These are phyloP conservation scores for Cunninghamia lanceolata DNA, from an alignment of 75 land plant species.

Conservation along the genomic window DNA sequence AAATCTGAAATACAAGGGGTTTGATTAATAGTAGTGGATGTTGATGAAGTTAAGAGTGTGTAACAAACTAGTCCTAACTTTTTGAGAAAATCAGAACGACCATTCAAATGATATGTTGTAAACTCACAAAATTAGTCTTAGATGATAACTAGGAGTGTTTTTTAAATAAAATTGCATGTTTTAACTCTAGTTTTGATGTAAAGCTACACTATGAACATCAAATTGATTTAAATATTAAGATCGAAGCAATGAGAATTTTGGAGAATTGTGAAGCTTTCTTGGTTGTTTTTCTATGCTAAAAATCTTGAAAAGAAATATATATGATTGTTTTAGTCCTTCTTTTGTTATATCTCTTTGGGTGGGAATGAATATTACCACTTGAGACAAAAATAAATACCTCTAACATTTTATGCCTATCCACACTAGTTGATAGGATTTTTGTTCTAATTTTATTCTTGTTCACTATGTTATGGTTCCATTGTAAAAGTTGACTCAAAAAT, in stretches of 20 bases:
- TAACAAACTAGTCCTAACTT: background rate
- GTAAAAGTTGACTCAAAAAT: no score
- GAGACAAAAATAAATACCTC: no score
- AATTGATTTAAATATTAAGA: background rate
- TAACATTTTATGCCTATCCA: no score
- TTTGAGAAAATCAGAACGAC: background rate
- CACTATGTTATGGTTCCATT: no score
- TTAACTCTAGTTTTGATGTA: background rate
- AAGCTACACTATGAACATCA: background rate
- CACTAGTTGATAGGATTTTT: no score
- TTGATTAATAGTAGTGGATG: background rate
- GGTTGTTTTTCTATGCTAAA: background rate
- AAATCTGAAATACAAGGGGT: background rate
- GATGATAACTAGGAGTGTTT: background rate
- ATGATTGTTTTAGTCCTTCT: no score
- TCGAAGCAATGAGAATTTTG: background rate
- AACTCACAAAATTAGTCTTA: background rate
- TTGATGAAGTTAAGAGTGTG: background rate
- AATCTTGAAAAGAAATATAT: no score
- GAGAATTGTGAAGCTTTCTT: background rate
- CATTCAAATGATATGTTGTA: background rate
- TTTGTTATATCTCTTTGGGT: no score
- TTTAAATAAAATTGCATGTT: background rate
- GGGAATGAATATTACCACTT: no score
- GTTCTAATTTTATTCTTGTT: no score